Evolutionary conservation across 148 eudicot species (phyloP), one percentile per base, ranked within the genome.

Genomic region (Amaranthus palmeri): DNA sequence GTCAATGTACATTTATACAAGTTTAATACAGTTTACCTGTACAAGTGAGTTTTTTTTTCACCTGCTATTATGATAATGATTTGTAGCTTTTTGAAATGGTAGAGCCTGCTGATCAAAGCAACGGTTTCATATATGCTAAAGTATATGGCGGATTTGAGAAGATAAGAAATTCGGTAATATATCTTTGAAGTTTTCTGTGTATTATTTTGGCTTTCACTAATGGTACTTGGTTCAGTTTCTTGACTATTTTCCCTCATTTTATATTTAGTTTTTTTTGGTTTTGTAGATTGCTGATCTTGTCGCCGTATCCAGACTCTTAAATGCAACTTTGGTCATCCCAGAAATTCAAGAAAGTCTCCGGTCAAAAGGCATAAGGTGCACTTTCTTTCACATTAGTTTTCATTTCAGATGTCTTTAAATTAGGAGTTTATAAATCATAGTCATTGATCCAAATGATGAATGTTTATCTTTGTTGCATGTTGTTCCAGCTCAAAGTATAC

Each of bases 311-410:
- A 88, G 98, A 80, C 91, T 95, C 68, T 83, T 95, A 55, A 95
- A 95, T 84, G 98, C 98, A 66, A 95, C 98, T 50, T 88, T 95
- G 78, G 93, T 95, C 68, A 85, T 95, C 65, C 98, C 98, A 11
- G 98, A 95, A 83, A 80, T 95, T 83, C 97, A 95, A 86, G 87
- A 89, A 74, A 91, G 92, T 76, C 74, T 81, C 45, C 88, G 72
- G 62, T 84, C 90, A 60, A 91, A 84, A 75, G 96, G 96, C 84
- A 86, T 89, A 86, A 95, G 98, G 97, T 95, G 73, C 59, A 72
- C 61, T 63, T 68, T 45, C 43, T 46, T 43, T 57, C 58, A 36
- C 76, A 5, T 44, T 61, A 50, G 17, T n/a, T 54, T 66, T 42
- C 48, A 49, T 78, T 67, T 71, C 59, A 40, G 14, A 59, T 56